These are phyloP conservation scores for Volutella citrinella DNA, from an alignment of 2,329 filamentous ascomycete genomes.

Conservation along the genomic window DNA sequence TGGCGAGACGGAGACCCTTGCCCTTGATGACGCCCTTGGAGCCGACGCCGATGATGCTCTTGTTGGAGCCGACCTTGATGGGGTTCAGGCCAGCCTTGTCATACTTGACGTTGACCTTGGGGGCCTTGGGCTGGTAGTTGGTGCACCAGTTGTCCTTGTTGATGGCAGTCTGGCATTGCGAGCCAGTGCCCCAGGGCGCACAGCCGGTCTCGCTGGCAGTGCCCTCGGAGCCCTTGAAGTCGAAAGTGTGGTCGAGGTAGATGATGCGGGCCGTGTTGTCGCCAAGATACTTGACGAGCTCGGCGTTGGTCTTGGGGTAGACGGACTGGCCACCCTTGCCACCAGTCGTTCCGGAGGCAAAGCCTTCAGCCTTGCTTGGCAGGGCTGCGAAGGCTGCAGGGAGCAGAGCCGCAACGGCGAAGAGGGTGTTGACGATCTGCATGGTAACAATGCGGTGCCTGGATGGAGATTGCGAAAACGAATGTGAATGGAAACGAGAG, in stretches of 20 bases:
- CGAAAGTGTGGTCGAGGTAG: conserved; percentile 51
- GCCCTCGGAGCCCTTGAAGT: conserved; percentile 54
- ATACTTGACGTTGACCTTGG: conserved; percentile 43
- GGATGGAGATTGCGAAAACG: no score
- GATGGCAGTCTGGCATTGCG: conserved; percentile 55
- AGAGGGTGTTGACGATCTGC: no score
- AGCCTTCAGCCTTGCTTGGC: no score
- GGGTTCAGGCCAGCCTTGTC: conserved; percentile 50
- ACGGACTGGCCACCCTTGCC: no score
- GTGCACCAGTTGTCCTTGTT: conserved; percentile 56
- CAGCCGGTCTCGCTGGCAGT: conserved; percentile 50
- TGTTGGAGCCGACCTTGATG: conserved; percentile 39
- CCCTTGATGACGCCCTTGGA: conserved; percentile 51
- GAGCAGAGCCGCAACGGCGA: no score
- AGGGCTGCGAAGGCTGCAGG: no score
- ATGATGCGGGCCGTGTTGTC: conserved; percentile 52
- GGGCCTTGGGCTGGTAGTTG: conserved; percentile 50
- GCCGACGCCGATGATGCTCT: conserved; percentile 52
- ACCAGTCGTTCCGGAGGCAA: no score
- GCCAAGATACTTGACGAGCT: conserved; percentile 56
- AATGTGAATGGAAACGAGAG: no score
- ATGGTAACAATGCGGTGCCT: no score
- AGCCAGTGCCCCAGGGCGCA: conserved; percentile 51
- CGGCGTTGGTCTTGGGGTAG: conserved; percentile 47
- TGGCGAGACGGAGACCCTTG: conserved; percentile 50